These are phyloP conservation scores for Pittosporum tobira DNA, from an alignment of 129 eudicot species.

Conservation along the genomic window DNA sequence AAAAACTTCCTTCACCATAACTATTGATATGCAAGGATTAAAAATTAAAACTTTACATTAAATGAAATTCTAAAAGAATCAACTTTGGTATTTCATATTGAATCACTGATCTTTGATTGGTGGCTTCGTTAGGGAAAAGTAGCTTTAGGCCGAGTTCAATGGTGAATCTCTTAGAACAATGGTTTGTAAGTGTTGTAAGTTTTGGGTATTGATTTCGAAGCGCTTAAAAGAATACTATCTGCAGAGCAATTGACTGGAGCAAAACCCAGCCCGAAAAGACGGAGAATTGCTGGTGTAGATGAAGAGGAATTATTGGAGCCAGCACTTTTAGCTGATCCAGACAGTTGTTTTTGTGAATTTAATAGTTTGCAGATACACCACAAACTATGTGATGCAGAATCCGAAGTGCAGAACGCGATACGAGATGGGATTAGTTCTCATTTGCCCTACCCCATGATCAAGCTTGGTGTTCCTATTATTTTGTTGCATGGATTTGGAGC, in stretches of 20 bases:
- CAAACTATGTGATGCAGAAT: conserved; percentile 55
- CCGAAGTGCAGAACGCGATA: conserved; percentile 24
- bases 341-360: conserved; percentile 86
- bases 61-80: too few species aligned
- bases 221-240: too few species aligned
- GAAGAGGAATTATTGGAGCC: conserved; percentile 82
- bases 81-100: too few species aligned
- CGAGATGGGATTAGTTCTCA: conserved; percentile 28
- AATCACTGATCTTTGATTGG: too few species aligned
- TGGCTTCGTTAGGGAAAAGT: too few species aligned
- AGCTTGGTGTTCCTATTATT: conserved; percentile 51
- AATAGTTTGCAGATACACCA: conserved; percentile 81
- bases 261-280: conserved; percentile 30
- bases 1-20: too few species aligned
- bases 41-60: too few species aligned
- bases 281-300: conserved; percentile 60
- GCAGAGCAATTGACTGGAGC: conserved; percentile 37
- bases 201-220: too few species aligned
- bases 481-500: conserved; percentile 95
- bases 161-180: too few species aligned
- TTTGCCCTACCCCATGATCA: conserved; percentile 14
- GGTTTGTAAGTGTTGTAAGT: too few species aligned
- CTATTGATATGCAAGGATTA: too few species aligned
- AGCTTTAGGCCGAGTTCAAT: too few species aligned
- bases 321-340: conserved; percentile 60